Evolutionary conservation across 345 rosid genomes (phyloP).

Genomic region (Gossypium anomalum): DNA sequence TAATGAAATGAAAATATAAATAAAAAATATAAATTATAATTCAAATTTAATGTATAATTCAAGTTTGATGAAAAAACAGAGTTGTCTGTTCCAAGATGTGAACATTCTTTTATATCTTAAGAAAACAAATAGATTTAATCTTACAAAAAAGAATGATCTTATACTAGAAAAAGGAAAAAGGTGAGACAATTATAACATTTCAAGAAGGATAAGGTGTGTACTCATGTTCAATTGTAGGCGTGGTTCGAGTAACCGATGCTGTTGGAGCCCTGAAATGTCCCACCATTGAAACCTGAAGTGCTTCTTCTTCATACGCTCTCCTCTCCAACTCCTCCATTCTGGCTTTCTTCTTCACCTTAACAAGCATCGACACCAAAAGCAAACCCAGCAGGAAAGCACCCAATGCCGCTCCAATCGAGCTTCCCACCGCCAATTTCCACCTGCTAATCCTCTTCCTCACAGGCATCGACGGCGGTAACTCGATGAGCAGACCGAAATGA

Average conservation of each 20-base stretch:
- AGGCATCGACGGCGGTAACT: slow-evolving; percentile 19
- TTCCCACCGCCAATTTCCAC: slow-evolving; percentile 82
- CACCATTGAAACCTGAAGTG: slow-evolving; percentile 85
- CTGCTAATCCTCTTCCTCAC: slow-evolving; percentile 41
- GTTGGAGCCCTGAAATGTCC: slow-evolving; percentile 75
- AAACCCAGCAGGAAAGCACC: slow-evolving; percentile 61
- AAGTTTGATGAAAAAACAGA: slow-evolving; percentile 15
- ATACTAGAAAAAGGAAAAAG: neutral
- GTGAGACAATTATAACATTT: neutral
- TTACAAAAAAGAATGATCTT: slow-evolving; percentile 38
- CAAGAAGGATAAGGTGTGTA: slow-evolving; percentile 37
- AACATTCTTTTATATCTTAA: slow-evolving; percentile 8
- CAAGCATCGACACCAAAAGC: slow-evolving; percentile 62
- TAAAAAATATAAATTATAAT: too few species aligned
- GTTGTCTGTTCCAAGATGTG: slow-evolving; percentile 13
- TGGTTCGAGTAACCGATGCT: slow-evolving; percentile 64
- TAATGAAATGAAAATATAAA: too few species aligned
- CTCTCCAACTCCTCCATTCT: slow-evolving; percentile 78
- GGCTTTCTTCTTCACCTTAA: slow-evolving; percentile 69
- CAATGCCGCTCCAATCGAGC: slow-evolving; percentile 63
- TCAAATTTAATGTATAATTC: too few species aligned
- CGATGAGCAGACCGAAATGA: slow-evolving; percentile 73
- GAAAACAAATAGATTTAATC: slow-evolving; percentile 22
- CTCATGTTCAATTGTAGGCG: slow-evolving; percentile 64
- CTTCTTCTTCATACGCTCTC: slow-evolving; percentile 93